Base-by-base conservation (phyloP, 2,329 filamentous ascomycete genomes). In the Pseudogymnoascus sp. region DNA sequence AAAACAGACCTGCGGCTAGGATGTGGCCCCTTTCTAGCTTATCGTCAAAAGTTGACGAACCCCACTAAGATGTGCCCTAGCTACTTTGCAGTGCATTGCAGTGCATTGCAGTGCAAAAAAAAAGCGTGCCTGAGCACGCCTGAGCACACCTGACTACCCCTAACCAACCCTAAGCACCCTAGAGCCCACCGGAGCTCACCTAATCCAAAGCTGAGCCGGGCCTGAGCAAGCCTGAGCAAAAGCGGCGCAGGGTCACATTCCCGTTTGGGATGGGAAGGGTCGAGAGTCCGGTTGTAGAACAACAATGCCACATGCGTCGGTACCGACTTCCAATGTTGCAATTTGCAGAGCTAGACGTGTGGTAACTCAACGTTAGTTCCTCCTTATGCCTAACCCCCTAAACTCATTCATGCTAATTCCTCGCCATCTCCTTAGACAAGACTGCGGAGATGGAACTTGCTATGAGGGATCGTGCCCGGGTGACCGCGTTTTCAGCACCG, bases 231-330 rank as follows among this genome's bases (percentile, higher is more conserved):
- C 61, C 65, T 67, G 60, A 67, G 60, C 38, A 66, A 66, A 66
- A 63, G 65, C 63, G 61, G 65, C 56, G 60, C 33, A 35, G 41
- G 63, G 43, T 65, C 60, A 67, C 63, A 50, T 63, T 62, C 41
- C 41, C 60, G 35, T 41, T 37, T 56, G 24, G 56, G 64, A 61
- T 65, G 56, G 50, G 46, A 65, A 38, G 65, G 8, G 19, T 43
- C 61, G 63, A 63, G 61, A 66, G 64, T 66, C 63, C 60, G 59
- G 60, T 24, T 6, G 43, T 43, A 59, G 7, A 60, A 75, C 65
- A 68, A 69, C 19, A 72, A 74, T 62, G 71, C 73, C 6, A 73
- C 74, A 3, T 76, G 74, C 61, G 24, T 70, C 33, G 73, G 72
- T 14, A 67, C 65, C n/a, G 65, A 67, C 3, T 33, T 60, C n/a